These are phyloP conservation scores for Phyllosticta capitalensis DNA, from an alignment of 2,329 filamentous ascomycete genomes.

Conservation along the genomic window DNA sequence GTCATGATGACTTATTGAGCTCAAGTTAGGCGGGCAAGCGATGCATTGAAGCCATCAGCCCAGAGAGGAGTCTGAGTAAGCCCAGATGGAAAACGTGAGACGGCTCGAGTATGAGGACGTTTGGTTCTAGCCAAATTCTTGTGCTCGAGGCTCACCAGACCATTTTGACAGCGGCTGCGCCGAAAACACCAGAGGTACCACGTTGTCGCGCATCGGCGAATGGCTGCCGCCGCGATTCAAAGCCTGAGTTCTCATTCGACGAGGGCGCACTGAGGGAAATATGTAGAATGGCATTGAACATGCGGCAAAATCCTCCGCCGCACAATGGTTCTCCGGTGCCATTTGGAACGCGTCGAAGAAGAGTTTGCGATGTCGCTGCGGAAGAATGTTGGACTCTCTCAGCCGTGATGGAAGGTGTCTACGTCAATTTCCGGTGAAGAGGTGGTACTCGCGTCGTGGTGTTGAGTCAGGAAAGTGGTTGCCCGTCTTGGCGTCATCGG, in stretches of 20 bases:
- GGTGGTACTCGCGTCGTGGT: not conserved
- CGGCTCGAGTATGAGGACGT: not conserved
- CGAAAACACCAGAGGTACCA: not conserved
- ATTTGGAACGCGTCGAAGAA: not conserved
- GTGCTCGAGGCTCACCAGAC: not conserved
- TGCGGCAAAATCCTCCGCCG: not conserved
- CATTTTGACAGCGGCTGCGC: not conserved
- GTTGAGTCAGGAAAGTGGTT: not conserved
- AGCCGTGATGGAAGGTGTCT: not conserved
- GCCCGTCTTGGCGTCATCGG: not conserved
- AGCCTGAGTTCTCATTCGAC: not conserved
- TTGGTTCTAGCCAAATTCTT: not conserved
- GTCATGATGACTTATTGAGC: conserved; percentile 13
- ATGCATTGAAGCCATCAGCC: not conserved
- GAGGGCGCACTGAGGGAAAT: not conserved
- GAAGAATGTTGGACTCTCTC: not conserved
- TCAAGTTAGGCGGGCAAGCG: not conserved
- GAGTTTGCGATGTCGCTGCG: not conserved
- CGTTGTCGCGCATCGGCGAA: not conserved
- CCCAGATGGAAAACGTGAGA: not conserved
- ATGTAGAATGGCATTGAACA: not conserved
- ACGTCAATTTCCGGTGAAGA: not conserved
- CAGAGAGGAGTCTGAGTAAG: too few relatives aligned
- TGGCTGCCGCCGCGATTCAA: not conserved
- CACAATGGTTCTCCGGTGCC: not conserved